Conservation (phyloP, 345 rosid species). For the Salix dunnii region DNA sequence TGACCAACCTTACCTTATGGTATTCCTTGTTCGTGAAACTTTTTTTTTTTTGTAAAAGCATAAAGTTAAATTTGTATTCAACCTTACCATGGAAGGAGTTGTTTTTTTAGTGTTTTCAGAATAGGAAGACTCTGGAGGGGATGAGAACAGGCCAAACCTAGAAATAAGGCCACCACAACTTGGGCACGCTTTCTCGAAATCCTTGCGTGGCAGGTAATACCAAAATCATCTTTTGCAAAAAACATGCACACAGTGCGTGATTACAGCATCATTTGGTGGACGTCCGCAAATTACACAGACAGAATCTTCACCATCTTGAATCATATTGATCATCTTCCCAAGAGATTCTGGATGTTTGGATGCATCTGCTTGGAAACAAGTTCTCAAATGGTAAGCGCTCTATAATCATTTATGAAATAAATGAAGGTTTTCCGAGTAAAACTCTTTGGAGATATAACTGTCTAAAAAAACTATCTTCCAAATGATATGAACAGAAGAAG, state of each 20-base stretch:
- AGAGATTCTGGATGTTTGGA: constrained; percentile 78
- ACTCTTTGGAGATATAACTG: background rate
- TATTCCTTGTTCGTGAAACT: no score
- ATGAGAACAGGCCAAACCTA: constrained; percentile 62
- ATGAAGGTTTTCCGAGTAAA: background rate
- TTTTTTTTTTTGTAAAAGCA: no score
- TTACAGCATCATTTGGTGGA: constrained; percentile 55
- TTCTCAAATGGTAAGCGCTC: constrained; percentile 12
- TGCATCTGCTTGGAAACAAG: constrained; percentile 53
- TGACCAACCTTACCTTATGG: no score
- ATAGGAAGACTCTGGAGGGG: constrained; percentile 50
- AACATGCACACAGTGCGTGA: constrained; percentile 69
- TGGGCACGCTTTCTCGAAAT: constrained; percentile 55
- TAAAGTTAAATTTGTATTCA: no score
- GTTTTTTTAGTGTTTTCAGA: constrained; percentile 20
- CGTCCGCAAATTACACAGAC: constrained; percentile 86
- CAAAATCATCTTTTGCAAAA: constrained; percentile 35
- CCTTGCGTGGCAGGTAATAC: constrained; percentile 35
- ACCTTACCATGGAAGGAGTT: constrained; percentile 60
- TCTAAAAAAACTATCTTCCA: no score
- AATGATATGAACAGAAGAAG: background rate
- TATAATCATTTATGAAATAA: background rate
- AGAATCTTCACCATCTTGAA: constrained; percentile 90
- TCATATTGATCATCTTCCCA: constrained; percentile 50
- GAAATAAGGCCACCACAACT: constrained; percentile 67